Percentiles rank a stretch among this genome's conserved stretches.
Evolutionary conservation across 257 asterid genomes (phyloP).

Genomic region (Cynanchum wilfordii): DNA sequence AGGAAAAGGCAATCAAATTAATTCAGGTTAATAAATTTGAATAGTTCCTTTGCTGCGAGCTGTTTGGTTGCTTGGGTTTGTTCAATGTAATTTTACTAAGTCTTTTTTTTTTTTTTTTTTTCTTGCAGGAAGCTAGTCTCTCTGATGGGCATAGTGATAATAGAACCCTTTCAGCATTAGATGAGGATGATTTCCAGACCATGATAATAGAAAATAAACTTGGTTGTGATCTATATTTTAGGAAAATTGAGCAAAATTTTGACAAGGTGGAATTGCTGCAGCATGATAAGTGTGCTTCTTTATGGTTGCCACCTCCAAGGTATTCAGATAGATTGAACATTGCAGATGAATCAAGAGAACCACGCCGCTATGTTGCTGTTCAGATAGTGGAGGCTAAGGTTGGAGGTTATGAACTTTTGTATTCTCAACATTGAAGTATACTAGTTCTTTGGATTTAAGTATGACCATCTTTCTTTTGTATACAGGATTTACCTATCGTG

Average conservation of each 20-base stretch:
- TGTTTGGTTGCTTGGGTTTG: background rate
- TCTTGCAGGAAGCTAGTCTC: conserved; percentile 55
- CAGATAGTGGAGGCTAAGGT: conserved; percentile 93
- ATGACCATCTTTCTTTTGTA: conserved; percentile 18
- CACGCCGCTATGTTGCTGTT: conserved; percentile 77
- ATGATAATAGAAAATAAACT: conserved; percentile 86
- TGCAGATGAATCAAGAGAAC: conserved; percentile 80
- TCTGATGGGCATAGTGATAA: conserved; percentile 44
- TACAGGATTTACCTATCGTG: conserved; percentile 80
- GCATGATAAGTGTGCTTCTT: conserved; percentile 45
- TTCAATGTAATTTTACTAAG: conserved; percentile 17
- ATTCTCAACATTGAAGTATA: background rate
- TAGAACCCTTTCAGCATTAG: conserved; percentile 64
- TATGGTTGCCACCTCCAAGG: conserved; percentile 91
- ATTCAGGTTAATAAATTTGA: conserved; percentile 45
- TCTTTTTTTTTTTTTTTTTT: conserved; percentile 12
- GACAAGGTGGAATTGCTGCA: conserved; percentile 47
- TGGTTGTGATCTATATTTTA: conserved; percentile 82
- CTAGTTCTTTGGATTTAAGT: conserved; percentile 1
- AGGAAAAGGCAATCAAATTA: conserved; percentile 72
- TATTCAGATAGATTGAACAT: conserved; percentile 87
- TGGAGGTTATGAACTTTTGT: conserved; percentile 8
- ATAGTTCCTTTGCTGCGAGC: background rate
- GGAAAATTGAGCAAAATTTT: conserved; percentile 47
- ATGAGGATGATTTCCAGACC: conserved; percentile 81